These are phyloP conservation scores for Plasmodium knowlesi DNA, from an alignment of 169 alveolate species.

Conservation along the genomic window DNA sequence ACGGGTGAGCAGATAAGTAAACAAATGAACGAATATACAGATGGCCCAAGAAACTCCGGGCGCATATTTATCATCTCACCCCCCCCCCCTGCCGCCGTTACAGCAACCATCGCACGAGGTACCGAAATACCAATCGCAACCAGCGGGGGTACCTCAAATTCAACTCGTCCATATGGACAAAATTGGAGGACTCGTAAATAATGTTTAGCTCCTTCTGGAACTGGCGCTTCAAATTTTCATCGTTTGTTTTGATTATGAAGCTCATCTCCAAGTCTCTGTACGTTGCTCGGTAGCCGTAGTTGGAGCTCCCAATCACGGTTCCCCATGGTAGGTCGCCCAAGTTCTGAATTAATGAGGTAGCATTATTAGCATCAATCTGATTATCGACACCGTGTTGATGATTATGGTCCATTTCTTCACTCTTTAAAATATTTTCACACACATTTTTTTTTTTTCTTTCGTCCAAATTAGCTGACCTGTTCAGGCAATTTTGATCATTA, in stretches of 20 bases:
- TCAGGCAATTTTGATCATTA: conserved; percentile 77
- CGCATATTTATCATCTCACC: background rate
- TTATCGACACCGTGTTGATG: background rate
- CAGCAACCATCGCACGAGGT: conserved; percentile 63
- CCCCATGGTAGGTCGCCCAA: conserved; percentile 78
- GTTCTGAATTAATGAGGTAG: background rate
- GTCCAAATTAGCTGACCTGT: conserved; percentile 82
- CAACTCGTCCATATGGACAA: conserved; percentile 68
- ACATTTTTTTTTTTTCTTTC: conserved; percentile 68
- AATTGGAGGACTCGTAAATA: conserved; percentile 76
- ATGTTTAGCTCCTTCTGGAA: conserved; percentile 79
- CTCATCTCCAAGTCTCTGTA: conserved; percentile 83
- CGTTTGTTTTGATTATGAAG: conserved; percentile 82
- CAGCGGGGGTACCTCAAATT: conserved; percentile 61
- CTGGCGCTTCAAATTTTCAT: conserved; percentile 72
- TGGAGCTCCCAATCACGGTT: conserved; percentile 85
- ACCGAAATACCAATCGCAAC: conserved; percentile 10
- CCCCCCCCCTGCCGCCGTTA: background rate
- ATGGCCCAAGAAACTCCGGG: background rate
- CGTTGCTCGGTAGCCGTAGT: conserved; percentile 81
- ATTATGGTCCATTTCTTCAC: conserved; percentile 54
- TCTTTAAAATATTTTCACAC: conserved; percentile 52
- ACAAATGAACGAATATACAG: background rate
- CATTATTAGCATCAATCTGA: background rate
- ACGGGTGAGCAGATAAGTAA: background rate